These are phyloP conservation scores for Penicillium pancosmium DNA, from an alignment of 495 filamentous ascomycete species.

Conservation along the genomic window DNA sequence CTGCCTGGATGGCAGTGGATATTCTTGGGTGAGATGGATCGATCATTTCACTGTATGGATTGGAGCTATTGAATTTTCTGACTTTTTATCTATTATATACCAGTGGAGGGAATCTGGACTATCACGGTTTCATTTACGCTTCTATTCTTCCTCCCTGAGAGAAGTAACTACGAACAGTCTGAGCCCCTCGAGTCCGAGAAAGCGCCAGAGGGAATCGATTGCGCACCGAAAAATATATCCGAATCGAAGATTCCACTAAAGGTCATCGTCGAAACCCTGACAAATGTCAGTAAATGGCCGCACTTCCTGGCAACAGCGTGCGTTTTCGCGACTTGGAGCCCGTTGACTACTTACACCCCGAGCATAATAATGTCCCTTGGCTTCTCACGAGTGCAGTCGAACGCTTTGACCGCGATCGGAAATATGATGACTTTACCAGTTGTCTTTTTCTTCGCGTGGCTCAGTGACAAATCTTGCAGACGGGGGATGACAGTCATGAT, in stretches of 20 bases:
- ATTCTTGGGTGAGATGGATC: slow-evolving; percentile 39
- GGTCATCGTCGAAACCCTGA: slow-evolving; percentile 21
- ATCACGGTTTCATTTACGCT: slow-evolving; percentile 35
- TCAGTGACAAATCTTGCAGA: slow-evolving; percentile 24
- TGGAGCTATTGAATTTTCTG: background rate
- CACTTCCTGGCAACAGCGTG: slow-evolving; percentile 41
- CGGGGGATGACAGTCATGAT: slow-evolving; percentile 30
- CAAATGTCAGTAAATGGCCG: slow-evolving; percentile 32
- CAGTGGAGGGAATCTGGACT: slow-evolving; percentile 53
- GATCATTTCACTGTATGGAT: background rate
- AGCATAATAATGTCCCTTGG: slow-evolving; percentile 40
- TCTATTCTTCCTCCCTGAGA: slow-evolving; percentile 33
- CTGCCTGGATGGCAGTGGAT: slow-evolving; percentile 62
- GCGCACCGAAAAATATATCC: background rate
- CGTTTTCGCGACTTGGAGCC: slow-evolving; percentile 40
- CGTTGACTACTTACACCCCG: slow-evolving; percentile 42
- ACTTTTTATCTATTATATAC: background rate
- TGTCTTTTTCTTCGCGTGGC: slow-evolving; percentile 35
- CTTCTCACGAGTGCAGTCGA: slow-evolving; percentile 31
- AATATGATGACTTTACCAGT: slow-evolving; percentile 33
- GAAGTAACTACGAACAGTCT: background rate
- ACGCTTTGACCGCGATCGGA: slow-evolving; percentile 40
- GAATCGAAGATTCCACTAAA: slow-evolving; percentile 8
- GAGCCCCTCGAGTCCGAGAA: background rate
- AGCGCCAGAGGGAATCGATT: background rate